Percentiles rank a stretch among this genome's conserved stretches.
Evolutionary conservation across 148 eudicot species (phyloP).

Genomic region (Vaccinium vitisidaea): DNA sequence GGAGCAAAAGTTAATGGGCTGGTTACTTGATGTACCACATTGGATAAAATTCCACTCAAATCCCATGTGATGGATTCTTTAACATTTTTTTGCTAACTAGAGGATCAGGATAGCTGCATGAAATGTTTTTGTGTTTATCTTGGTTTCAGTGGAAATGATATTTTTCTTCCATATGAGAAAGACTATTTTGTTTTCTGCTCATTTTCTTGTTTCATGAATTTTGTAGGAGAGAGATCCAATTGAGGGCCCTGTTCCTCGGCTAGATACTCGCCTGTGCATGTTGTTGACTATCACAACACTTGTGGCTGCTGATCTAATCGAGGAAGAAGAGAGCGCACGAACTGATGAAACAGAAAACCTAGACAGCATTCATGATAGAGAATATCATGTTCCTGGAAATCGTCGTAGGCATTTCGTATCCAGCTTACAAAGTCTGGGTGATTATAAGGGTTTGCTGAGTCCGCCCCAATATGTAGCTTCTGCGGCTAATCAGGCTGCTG

Average conservation of each 20-base stretch:
- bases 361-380: constrained; percentile 32
- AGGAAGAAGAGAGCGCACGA: constrained; percentile 65
- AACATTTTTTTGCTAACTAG: neutral
- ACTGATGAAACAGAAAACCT: constrained; percentile 35
- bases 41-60: neutral
- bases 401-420: constrained; percentile 67
- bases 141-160: neutral
- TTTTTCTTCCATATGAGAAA: neutral
- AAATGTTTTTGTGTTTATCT: neutral
- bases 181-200: neutral
- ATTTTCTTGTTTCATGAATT: neutral
- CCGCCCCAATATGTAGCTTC: constrained; percentile 73
- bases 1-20: neutral
- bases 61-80: neutral
- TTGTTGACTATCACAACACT: constrained; percentile 73
- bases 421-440: constrained; percentile 69
- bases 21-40: neutral
- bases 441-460: constrained; percentile 62
- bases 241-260: constrained; percentile 93
- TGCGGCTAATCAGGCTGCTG: constrained; percentile 85
- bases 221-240: constrained; percentile 90
- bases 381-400: constrained; percentile 33
- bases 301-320: constrained; percentile 79
- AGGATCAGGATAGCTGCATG: neutral
- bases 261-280: constrained; percentile 84